Conservation (phyloP, 2,329 filamentous ascomycete species). For the Microdochium trichocladiopsis region DNA sequence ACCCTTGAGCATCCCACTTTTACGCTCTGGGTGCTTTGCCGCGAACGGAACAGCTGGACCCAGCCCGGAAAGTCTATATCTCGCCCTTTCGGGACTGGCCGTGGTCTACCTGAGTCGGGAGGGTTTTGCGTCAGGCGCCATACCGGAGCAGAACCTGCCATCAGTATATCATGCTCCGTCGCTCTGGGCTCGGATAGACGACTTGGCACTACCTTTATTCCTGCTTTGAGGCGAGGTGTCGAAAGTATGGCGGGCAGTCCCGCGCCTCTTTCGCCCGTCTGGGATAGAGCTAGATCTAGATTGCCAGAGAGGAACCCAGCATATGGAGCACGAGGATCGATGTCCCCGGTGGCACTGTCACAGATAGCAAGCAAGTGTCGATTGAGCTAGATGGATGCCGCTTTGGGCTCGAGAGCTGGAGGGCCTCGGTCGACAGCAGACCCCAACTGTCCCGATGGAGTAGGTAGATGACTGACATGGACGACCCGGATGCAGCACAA, state of each 20-base stretch:
- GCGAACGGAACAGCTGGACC: neutral
- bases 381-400: too few relatives aligned
- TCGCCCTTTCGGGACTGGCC: neutral
- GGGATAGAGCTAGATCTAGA: too few relatives aligned
- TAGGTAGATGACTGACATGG: too few relatives aligned
- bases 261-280: neutral
- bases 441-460: too few relatives aligned
- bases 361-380: too few relatives aligned
- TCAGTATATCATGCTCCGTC: neutral
- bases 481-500: too few relatives aligned
- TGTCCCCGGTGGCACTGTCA: too few relatives aligned
- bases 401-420: too few relatives aligned
- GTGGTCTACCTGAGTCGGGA: neutral
- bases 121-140: neutral
- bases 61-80: neutral
- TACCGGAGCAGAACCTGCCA: too few relatives aligned
- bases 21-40: neutral
- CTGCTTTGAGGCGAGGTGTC: neutral
- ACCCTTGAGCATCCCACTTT: neutral
- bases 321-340: too few relatives aligned
- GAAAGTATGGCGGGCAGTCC: constrained; percentile 5
- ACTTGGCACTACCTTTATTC: neutral
- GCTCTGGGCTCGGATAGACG: neutral
- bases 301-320: too few relatives aligned
- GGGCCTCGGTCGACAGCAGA: too few relatives aligned